Conservation (phyloP, 305 asterid species). For the Lippia alba region DNA sequence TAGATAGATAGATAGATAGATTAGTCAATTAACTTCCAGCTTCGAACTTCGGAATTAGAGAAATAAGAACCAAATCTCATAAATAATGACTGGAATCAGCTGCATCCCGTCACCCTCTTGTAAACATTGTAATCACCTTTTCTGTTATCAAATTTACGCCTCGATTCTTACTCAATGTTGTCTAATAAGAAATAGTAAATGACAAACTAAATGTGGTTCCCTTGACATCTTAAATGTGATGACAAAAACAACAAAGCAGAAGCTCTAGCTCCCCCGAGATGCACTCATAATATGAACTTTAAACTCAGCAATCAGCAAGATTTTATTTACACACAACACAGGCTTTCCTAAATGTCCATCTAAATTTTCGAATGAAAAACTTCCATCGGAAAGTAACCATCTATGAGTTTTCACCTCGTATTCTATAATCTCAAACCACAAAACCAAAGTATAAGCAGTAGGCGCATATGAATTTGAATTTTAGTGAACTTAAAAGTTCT, state of each 20-base stretch:
- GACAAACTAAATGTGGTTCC: not conserved
- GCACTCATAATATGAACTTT: not conserved
- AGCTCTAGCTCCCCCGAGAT: not conserved
- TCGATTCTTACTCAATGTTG: not conserved
- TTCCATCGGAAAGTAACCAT: not conserved
- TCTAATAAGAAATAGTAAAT: not conserved
- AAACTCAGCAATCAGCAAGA: constrained; percentile 2
- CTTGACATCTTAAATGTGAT: constrained; percentile 8
- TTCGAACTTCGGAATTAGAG: not conserved
- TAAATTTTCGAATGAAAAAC: not conserved
- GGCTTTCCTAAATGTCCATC: not conserved
- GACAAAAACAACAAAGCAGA: not conserved
- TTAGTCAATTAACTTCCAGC: not conserved
- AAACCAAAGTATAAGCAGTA: not conserved
- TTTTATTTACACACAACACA: not conserved
- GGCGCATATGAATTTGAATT: constrained; percentile 11
- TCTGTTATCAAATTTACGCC: constrained; percentile 1
- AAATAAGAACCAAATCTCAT: not conserved
- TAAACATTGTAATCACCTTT: not conserved
- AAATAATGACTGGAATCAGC: constrained; percentile 7
- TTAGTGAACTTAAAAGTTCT: not conserved
- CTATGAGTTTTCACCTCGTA: not conserved
- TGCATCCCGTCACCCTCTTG: constrained; percentile 2
- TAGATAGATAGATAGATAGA: too few relatives aligned
- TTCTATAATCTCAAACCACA: not conserved